Conservation (phyloP, 305 asterid species). For the Nicotiana rustica region DNA sequence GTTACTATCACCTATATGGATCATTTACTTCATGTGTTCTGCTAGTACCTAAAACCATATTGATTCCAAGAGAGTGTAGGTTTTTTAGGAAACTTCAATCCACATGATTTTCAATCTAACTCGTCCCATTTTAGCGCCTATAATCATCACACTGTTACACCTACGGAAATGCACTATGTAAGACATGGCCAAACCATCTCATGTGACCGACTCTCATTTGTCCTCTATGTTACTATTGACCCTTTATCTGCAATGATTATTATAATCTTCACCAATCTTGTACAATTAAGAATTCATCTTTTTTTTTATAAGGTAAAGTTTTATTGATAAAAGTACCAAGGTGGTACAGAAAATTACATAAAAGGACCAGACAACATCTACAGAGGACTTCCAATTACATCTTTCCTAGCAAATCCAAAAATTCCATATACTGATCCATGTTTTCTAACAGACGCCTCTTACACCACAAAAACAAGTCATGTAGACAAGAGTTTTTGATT, state of each 20-base stretch:
- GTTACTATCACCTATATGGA: neutral
- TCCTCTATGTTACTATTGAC: neutral
- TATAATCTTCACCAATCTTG: neutral
- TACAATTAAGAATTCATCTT: neutral
- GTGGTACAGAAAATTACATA: too few species aligned
- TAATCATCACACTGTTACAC: slow-evolving; percentile 4
- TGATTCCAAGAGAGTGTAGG: neutral
- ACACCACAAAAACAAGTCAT: too few species aligned
- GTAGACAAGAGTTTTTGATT: too few species aligned
- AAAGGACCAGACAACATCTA: too few species aligned
- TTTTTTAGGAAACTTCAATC: neutral
- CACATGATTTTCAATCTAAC: neutral
- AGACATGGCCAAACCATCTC: neutral
- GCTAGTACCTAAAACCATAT: neutral
- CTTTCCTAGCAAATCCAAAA: too few species aligned
- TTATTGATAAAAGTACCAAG: too few species aligned
- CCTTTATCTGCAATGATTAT: neutral
- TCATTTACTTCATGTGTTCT: neutral
- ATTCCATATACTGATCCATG: too few species aligned
- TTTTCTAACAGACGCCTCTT: too few species aligned
- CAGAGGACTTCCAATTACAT: too few species aligned
- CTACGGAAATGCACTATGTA: neutral
- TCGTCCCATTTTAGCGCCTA: neutral
- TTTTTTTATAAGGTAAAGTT: too few species aligned
- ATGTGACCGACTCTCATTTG: neutral